Evolutionary conservation across 1,284 basidiomycete genomes (phyloP), one percentile per base, ranked within the genome.

Genomic region (Microbotryum violaceum): DNA sequence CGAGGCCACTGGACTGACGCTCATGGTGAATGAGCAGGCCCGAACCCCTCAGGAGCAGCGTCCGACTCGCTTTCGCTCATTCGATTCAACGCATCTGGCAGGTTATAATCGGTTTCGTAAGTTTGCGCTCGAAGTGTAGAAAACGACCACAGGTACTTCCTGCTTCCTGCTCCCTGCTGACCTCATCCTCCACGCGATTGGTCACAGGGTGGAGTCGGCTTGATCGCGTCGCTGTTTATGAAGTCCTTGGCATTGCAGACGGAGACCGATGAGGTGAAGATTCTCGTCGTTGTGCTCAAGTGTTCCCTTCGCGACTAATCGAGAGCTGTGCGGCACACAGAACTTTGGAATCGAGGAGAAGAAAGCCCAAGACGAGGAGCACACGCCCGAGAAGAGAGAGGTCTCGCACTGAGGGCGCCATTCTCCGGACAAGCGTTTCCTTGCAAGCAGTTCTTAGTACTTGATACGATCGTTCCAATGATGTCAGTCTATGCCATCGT

Each of bases 1-100:
- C n/a, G 3, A 10, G 14, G 3, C 25, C 6, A 5, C 33, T 12
- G 6, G 6, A 18, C 23, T 14, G 6, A n/a, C 9, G 7, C 18
- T 21, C 4, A 45, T 20, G 20, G 27, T 12, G 12, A 8, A 7
- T n/a, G 3, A 31, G 33, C 31, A 58, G 57, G 6, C 56, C 56
- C n/a, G 66, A 69, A 45, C 66, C 68, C 20, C 62, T 69, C 5
- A 54, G 58, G 44, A 51, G 18, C 20, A 46, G 58, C 48, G 62
- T 66, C 16, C 60, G 63, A 10, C 42, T 37, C 5, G 68, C 63
- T 0, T 61, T 69, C 23, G 57, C 60, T 8, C 48, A 64, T 27
- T 58, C 61, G 6, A 52, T 69, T n/a, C 48, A 60, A 2, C 54
- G 59, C 7, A 61, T 67, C 49, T 69, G 68, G 68, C 37, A 65